Percentiles rank a stretch among this genome's conserved stretches.
Evolutionary conservation across 257 asterid species (phyloP).

Genomic region (Salvia miltiorrhiza): DNA sequence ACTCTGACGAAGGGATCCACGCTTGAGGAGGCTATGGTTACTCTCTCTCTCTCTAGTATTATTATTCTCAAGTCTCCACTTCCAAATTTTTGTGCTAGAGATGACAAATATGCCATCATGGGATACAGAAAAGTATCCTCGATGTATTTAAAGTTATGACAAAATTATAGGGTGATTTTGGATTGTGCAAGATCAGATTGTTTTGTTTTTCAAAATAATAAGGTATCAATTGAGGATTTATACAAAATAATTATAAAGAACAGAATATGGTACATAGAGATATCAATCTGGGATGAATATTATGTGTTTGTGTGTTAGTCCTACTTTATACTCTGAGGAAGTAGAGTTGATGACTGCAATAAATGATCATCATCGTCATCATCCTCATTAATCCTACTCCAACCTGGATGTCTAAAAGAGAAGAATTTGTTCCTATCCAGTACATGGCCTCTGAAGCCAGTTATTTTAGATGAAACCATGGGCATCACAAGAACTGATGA

Average conservation of each 20-base stretch:
- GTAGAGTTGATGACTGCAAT: constrained; percentile 50
- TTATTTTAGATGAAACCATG: constrained; percentile 86
- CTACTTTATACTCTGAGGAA: constrained; percentile 44
- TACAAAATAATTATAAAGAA: constrained; percentile 14
- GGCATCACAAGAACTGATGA: constrained; percentile 95
- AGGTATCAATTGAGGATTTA: not conserved
- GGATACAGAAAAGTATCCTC: not conserved
- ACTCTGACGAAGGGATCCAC: not conserved
- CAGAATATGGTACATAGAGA: constrained; percentile 12
- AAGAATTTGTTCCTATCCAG: constrained; percentile 52
- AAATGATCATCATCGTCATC: constrained; percentile 32
- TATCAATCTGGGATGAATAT: constrained; percentile 9
- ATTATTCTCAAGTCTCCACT: not conserved
- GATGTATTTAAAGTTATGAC: not conserved
- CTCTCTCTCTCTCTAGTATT: not conserved
- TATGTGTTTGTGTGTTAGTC: constrained; percentile 16
- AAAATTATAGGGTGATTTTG: not conserved
- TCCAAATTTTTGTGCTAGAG: not conserved
- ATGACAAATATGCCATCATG: not conserved
- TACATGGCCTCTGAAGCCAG: constrained; percentile 72
- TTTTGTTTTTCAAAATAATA: constrained; percentile 8
- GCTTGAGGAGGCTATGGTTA: not conserved
- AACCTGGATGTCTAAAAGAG: constrained; percentile 53
- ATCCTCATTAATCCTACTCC: constrained; percentile 71
- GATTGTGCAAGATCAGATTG: not conserved